phyloP scores from a whole-genome alignment of 805 yeast species.

The Saturnispora dispora region DNA sequence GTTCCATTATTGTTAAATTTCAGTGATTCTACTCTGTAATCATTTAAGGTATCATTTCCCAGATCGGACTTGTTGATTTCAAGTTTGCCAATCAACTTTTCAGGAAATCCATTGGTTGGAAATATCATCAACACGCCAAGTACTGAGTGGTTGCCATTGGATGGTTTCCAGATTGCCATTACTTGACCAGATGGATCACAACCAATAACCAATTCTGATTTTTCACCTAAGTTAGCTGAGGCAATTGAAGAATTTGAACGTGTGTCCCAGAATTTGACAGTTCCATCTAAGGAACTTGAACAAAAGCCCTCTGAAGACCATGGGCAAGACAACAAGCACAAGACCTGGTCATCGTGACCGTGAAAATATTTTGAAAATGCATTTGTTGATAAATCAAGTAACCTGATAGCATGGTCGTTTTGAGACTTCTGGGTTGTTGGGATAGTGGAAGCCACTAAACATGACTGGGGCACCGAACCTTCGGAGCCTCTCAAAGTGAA shows the following conservation, averaged over 20 bases:
- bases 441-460: conserved; percentile 71
- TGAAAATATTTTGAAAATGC: conserved; percentile 75
- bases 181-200: conserved; percentile 76
- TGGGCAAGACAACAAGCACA: conserved; percentile 58
- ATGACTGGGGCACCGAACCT: conserved; percentile 40
- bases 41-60: neutral
- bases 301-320: conserved; percentile 32
- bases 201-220: neutral
- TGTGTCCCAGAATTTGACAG: conserved; percentile 84
- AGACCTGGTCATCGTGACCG: conserved; percentile 78
- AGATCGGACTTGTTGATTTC: conserved; percentile 31
- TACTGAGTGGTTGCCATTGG: conserved; percentile 3
- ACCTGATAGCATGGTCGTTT: conserved; percentile 66
- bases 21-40: conserved; percentile 8
- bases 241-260: conserved; percentile 61
- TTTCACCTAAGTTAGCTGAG: conserved; percentile 23
- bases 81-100: conserved; percentile 14
- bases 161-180: conserved; percentile 51
- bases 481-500: conserved; percentile 58
- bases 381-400: conserved; percentile 67
- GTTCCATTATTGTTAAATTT: conserved; percentile 52
- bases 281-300: conserved; percentile 56
- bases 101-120: conserved; percentile 16
- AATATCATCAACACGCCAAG: conserved; percentile 13
- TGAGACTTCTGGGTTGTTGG: conserved; percentile 3